Conservation (phyloP, 129 eudicot species). For the Ambrosia trifida region DNA sequence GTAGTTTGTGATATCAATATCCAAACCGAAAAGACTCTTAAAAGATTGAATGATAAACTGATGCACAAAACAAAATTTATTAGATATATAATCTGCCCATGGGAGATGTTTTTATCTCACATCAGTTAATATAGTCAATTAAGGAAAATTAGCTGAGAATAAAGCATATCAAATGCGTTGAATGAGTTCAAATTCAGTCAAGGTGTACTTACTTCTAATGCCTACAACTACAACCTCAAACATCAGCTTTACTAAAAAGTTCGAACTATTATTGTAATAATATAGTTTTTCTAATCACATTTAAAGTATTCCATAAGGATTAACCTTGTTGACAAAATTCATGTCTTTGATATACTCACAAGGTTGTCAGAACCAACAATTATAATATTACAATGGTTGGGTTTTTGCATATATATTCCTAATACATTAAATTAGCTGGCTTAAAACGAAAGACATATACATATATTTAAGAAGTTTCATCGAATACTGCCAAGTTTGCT, state of each 20-base stretch:
- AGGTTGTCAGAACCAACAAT: neutral
- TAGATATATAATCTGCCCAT: slow-evolving; percentile 27
- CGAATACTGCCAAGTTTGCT: too few species aligned
- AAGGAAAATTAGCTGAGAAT: neutral
- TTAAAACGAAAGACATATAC: slow-evolving; percentile 2
- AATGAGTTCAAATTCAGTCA: neutral
- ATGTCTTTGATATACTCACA: neutral
- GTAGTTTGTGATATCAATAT: too few species aligned
- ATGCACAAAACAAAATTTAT: too few species aligned
- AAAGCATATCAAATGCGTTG: neutral
- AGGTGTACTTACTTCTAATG: neutral
- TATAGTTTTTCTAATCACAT: neutral
- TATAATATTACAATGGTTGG: neutral
- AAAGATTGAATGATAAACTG: too few species aligned
- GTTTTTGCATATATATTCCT: neutral
- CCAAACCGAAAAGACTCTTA: too few species aligned
- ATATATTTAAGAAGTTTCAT: slow-evolving; percentile 11
- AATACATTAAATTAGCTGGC: neutral
- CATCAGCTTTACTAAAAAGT: neutral
- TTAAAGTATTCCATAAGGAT: neutral
- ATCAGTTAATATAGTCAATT: neutral
- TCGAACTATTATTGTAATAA: neutral
- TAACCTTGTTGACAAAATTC: neutral
- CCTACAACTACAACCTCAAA: neutral
- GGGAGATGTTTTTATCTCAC: neutral